Percentiles rank a stretch among this genome's conserved stretches.
These are phyloP conservation scores for Kwoniella sp. DNA, from an alignment of 768 basidiomycete genomes.

Conservation along the genomic window DNA sequence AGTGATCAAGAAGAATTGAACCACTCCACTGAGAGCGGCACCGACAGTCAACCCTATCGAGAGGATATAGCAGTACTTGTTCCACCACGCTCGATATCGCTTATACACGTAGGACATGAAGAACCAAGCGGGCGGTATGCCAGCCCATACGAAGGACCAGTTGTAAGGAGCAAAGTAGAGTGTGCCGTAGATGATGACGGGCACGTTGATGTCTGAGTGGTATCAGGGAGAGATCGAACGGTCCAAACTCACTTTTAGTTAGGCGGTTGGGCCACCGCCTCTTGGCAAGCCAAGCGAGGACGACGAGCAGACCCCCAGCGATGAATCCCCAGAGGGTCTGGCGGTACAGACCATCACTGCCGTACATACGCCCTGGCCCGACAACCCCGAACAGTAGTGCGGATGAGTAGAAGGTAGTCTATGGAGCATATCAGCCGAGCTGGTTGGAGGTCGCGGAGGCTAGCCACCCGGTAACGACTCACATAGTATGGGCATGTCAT, in stretches of 20 bases:
- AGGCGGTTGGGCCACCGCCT: constrained; percentile 56
- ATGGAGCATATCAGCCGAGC: too few species aligned
- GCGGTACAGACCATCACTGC: constrained; percentile 50
- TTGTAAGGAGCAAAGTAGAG: constrained; percentile 59
- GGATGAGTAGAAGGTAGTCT: constrained; percentile 50
- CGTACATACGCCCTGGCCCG: constrained; percentile 50
- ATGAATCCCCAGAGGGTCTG: constrained; percentile 69
- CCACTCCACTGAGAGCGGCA: constrained; percentile 3
- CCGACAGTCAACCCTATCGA: constrained; percentile 8
- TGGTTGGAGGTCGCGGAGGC: too few species aligned
- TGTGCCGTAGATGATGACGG: constrained; percentile 63
- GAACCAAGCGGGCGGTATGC: constrained; percentile 21
- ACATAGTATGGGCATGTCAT: constrained; percentile 63
- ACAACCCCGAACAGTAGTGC: constrained; percentile 46
- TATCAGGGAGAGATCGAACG: constrained; percentile 51
- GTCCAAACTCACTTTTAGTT: not conserved
- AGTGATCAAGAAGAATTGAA: constrained; percentile 6
- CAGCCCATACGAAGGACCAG: constrained; percentile 22
- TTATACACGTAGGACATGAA: constrained; percentile 26
- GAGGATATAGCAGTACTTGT: constrained; percentile 14
- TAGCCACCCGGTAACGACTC: not conserved
- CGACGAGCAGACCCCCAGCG: constrained; percentile 65
- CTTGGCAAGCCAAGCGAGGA: constrained; percentile 70
- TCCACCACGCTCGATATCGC: constrained; percentile 20
- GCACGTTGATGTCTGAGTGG: constrained; percentile 52